Evolutionary conservation across 2,329 filamentous ascomycete species (phyloP), one percentile per base, ranked within the genome.

Genomic region (Diatrype stigma): DNA sequence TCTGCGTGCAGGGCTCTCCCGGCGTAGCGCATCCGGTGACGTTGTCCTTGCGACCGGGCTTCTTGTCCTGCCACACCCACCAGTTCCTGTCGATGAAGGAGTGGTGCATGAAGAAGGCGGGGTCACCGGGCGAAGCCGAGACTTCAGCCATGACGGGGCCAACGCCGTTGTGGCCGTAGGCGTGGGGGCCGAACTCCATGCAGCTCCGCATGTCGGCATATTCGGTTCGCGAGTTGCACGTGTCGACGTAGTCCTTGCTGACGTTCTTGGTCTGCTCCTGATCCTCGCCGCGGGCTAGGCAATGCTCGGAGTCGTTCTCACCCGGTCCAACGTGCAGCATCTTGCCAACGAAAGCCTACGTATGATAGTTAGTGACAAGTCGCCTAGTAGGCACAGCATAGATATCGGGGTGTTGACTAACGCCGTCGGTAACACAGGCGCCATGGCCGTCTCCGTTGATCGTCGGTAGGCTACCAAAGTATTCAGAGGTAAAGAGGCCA

Each of bases 31-130:
- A 66, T 7, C 62, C 63, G 52, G 61, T 64, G 54, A 66, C 62
- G 47, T 55, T 60, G 1, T 60, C 64, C 42, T 51, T 51, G 40
- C 63, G 63, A 42, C 44, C 46, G n/a, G 51, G 17, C 45, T 53
- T 53, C 30, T 56, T 50, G n/a, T 56, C 44, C 57, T 66, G 63
- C 63, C 63, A 66, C 56, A 59, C 61, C 54, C 54, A 56, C 61
- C 64, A 62, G 17, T 52, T 54, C 51, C 64, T 62, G 56, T 66
- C 63, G 11, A 67, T 48, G 58, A 59, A 67, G 32, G 62, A 40
- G 55, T 67, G 65, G 60, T 67, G 65, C 63, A 67, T 62, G 61
- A 65, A 67, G 60, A 68, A 68, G n/a, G 54, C 35, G 49, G 64
- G 65, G 59, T 68, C 65, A 21, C 61, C 58, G 10, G 61, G 62